phyloP scores from a whole-genome alignment of 108 stramenopile species.

The Asterionellopsis glacialis region DNA sequence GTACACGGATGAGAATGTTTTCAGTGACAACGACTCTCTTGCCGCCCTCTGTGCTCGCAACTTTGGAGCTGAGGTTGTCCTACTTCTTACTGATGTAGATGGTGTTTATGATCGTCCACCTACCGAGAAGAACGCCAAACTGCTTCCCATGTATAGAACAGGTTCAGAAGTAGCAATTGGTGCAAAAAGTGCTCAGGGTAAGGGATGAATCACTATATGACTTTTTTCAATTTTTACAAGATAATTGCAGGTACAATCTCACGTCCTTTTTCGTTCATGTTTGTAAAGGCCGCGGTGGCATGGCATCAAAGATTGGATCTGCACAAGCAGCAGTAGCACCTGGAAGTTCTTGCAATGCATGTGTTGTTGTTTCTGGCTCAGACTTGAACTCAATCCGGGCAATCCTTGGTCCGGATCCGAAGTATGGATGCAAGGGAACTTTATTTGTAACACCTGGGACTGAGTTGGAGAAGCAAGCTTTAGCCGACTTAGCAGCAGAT shows the following conservation, averaged over 20 bases:
- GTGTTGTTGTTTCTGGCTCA: constrained; percentile 80
- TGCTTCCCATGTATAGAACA: constrained; percentile 54
- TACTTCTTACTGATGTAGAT: constrained; percentile 93
- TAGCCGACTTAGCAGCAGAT: constrained; percentile 44
- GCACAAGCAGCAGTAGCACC: constrained; percentile 74
- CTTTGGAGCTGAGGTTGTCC: constrained; percentile 81
- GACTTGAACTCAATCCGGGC: constrained; percentile 81
- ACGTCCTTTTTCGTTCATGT: constrained; percentile 8
- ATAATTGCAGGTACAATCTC: not conserved
- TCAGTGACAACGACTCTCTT: constrained; percentile 94
- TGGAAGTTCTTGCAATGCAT: constrained; percentile 73
- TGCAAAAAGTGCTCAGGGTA: constrained; percentile 80
- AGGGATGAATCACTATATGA: not conserved
- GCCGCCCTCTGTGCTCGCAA: constrained; percentile 86
- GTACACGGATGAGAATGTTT: constrained; percentile 84
- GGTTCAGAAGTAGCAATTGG: constrained; percentile 75
- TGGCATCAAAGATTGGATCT: constrained; percentile 90
- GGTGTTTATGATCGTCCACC: constrained; percentile 93
- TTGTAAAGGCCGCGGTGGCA: constrained; percentile 71
- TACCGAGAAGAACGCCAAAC: constrained; percentile 63
- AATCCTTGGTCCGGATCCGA: constrained; percentile 36
- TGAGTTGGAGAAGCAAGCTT: constrained; percentile 65
- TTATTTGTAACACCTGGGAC: constrained; percentile 75
- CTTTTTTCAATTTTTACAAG: not conserved
- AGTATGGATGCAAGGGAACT: constrained; percentile 57